Conservation (phyloP, 192 early-diverging fungal species). For the Mortierella hygrophila region DNA sequence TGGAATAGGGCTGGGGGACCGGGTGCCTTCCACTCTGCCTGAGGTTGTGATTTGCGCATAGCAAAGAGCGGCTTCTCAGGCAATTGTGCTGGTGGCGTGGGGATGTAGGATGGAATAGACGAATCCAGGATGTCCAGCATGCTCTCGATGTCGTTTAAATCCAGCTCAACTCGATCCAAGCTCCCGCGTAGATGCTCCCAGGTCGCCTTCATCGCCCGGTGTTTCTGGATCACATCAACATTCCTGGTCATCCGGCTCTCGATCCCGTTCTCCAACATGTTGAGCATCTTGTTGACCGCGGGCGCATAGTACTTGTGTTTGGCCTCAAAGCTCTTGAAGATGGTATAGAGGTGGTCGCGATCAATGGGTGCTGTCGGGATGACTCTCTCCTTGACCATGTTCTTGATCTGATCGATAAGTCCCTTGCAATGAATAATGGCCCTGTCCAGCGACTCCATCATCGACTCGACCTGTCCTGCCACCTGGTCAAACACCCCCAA, state of each 20-base stretch:
- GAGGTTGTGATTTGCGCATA: constrained; percentile 36
- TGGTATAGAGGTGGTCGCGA: constrained; percentile 59
- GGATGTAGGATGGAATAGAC: constrained; percentile 36
- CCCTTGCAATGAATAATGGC: constrained; percentile 64
- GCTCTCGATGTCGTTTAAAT: constrained; percentile 44
- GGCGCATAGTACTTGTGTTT: constrained; percentile 70
- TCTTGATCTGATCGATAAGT: constrained; percentile 47
- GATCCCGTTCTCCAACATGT: constrained; percentile 65
- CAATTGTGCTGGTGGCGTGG: constrained; percentile 38
- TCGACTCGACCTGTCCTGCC: constrained; percentile 63
- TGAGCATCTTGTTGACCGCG: constrained; percentile 66
- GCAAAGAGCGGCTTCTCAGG: constrained; percentile 48
- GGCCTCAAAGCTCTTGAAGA: constrained; percentile 69
- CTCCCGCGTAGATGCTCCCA: constrained; percentile 59
- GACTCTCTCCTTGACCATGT: constrained; percentile 42
- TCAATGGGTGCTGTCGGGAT: constrained; percentile 51
- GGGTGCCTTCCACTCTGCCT: constrained; percentile 29
- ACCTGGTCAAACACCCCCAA: constrained; percentile 65
- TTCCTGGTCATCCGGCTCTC: constrained; percentile 59
- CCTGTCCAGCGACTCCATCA: constrained; percentile 69
- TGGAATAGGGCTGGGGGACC: constrained; percentile 19
- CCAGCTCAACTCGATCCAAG: constrained; percentile 50
- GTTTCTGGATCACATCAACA: constrained; percentile 52
- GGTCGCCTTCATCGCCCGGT: constrained; percentile 54
- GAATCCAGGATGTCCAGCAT: constrained; percentile 51